Conservation (phyloP, 169 alveolate genomes). For the Ichthyophthirius multifiliis region DNA sequence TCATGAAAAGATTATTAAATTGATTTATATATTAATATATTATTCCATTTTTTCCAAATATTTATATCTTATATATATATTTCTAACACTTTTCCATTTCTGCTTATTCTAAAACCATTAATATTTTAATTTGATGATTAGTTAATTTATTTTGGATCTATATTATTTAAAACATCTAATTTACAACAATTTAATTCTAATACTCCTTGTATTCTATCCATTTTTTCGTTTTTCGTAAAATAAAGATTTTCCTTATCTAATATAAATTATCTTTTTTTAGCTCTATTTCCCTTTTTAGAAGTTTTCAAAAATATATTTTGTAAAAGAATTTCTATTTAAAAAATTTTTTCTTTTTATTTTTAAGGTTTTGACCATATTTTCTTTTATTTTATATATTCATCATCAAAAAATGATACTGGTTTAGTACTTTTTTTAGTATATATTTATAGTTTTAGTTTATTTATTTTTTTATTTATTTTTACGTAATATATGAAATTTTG, state of each 20-base stretch:
- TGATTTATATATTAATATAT: background rate
- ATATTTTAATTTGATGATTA: background rate
- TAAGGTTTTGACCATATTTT: background rate
- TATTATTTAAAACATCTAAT: background rate
- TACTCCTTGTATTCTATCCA: background rate
- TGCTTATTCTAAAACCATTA: slow-evolving; percentile 13
- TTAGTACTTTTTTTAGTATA: too few relatives aligned
- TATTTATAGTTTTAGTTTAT: too few relatives aligned
- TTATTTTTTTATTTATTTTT: too few relatives aligned
- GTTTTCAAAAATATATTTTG: background rate
- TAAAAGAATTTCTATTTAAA: background rate
- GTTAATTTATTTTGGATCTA: background rate
- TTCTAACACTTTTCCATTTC: slow-evolving; percentile 17
- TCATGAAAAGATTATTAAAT: slow-evolving; percentile 38
- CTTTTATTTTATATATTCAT: background rate
- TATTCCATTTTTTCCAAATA: background rate
- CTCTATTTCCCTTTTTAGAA: background rate
- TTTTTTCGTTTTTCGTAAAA: background rate
- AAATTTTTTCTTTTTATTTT: background rate
- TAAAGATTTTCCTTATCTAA: background rate
- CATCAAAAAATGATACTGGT: slow-evolving; percentile 12
- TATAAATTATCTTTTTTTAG: background rate
- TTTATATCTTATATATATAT: background rate
- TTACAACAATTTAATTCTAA: background rate
- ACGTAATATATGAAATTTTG: too few relatives aligned